Conservation (phyloP, 192 early-diverging fungal genomes). For the Coemansia sp. region DNA sequence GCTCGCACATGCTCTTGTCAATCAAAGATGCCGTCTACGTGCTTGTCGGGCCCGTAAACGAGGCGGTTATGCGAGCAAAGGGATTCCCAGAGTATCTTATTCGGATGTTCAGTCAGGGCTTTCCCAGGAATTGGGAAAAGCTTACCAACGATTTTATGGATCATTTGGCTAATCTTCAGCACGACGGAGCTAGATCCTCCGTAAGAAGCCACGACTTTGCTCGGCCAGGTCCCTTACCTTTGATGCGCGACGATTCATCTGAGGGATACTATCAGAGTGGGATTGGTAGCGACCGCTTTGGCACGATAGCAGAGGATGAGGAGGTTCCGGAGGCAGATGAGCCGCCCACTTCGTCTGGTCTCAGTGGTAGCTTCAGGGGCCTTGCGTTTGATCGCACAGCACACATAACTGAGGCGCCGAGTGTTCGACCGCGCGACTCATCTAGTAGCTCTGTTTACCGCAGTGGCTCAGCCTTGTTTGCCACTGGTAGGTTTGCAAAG, state of each 20-base stretch:
- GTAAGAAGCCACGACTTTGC: conserved; percentile 10
- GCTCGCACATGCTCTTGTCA: conserved; percentile 20
- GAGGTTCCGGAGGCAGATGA: not conserved
- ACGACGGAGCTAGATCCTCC: not conserved
- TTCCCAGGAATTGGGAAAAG: conserved; percentile 35
- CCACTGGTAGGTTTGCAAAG: conserved; percentile 17
- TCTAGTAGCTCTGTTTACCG: conserved; percentile 24
- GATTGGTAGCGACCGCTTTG: conserved; percentile 3
- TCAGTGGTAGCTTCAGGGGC: not conserved
- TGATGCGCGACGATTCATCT: conserved; percentile 10
- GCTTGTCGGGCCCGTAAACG: conserved; percentile 27
- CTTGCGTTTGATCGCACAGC: not conserved
- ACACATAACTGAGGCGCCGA: not conserved
- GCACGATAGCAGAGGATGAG: conserved; percentile 11
- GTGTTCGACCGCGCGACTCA: not conserved
- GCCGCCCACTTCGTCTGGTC: not conserved
- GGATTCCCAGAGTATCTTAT: conserved; percentile 37
- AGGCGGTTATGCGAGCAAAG: conserved; percentile 33
- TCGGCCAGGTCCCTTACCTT: not conserved
- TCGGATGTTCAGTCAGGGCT: conserved; percentile 31
- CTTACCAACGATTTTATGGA: conserved; percentile 23
- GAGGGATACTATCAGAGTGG: not conserved
- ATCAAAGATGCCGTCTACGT: conserved; percentile 28
- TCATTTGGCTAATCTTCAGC: not conserved
- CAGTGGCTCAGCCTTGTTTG: conserved; percentile 35